Evolutionary conservation across 192 early-diverging fungal genomes (phyloP).

Genomic region (Gryganskiella cystojenkinii): DNA sequence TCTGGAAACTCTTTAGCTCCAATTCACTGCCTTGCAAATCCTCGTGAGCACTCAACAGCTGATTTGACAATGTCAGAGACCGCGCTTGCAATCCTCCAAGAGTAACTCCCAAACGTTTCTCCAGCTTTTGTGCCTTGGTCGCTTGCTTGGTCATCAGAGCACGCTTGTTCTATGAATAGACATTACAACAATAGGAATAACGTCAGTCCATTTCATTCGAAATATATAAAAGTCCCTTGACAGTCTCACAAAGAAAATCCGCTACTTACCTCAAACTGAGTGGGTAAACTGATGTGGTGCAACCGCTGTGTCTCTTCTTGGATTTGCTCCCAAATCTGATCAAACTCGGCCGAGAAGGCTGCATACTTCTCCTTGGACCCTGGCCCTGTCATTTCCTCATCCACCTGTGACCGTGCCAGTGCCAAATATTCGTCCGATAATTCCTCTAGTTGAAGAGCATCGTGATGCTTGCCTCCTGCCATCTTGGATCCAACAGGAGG

Average conservation of each 20-base stretch:
- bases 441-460: constrained; percentile 48
- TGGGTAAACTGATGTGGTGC: constrained; percentile 16
- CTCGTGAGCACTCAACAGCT: constrained; percentile 66
- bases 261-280: constrained; percentile 35
- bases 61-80: constrained; percentile 68
- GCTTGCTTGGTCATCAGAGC: constrained; percentile 81
- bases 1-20: constrained; percentile 70
- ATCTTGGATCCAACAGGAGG: constrained; percentile 74
- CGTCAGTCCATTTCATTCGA: too few species aligned
- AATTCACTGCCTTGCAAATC: constrained; percentile 66
- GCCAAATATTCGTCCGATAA: constrained; percentile 70
- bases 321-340: constrained; percentile 36
- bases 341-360: constrained; percentile 29
- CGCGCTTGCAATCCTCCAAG: constrained; percentile 89
- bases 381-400: constrained; percentile 46
- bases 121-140: constrained; percentile 80
- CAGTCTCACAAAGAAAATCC: too few species aligned
- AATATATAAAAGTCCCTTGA: too few species aligned
- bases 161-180: constrained; percentile 68
- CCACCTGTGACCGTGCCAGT: constrained; percentile 59
- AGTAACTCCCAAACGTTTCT: constrained; percentile 81
- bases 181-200: neutral
- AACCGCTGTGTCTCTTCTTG: constrained; percentile 16
- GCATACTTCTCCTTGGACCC: constrained; percentile 50
- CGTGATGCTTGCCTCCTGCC: constrained; percentile 41